phyloP scores from a whole-genome alignment of 768 basidiomycete genomes.

The Boletus fagicola region DNA sequence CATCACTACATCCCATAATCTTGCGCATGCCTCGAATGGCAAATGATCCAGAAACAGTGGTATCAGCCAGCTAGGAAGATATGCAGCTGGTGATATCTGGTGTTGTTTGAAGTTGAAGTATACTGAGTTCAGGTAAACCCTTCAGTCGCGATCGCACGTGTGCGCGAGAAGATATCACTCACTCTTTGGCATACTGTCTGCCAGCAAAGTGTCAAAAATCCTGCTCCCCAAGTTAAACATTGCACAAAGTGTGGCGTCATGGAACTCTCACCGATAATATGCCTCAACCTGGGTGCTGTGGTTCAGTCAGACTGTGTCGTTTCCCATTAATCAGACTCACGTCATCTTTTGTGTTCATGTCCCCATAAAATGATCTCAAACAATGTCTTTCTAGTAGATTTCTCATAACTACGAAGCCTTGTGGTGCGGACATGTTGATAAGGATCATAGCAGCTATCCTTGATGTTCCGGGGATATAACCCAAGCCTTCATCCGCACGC shows the following conservation, averaged over 20 bases:
- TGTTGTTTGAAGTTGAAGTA: slow-evolving; percentile 96
- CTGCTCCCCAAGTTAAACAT: slow-evolving; percentile 38
- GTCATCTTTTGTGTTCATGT: slow-evolving; percentile 66
- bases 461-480: slow-evolving; percentile 66
- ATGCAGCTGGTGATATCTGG: slow-evolving; percentile 82
- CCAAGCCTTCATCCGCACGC: slow-evolving; percentile 77
- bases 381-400: slow-evolving; percentile 86
- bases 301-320: slow-evolving; percentile 30
- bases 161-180: slow-evolving; percentile 22
- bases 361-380: slow-evolving; percentile 81
- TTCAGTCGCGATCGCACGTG: not conserved
- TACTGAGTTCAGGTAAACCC: slow-evolving; percentile 43
- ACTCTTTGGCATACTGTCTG: slow-evolving; percentile 95
- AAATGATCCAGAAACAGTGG: slow-evolving; percentile 82
- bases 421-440: slow-evolving; percentile 72
- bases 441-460: slow-evolving; percentile 85
- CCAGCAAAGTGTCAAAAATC: slow-evolving; percentile 89
- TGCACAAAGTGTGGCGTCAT: not conserved
- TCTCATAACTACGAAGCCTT: slow-evolving; percentile 79
- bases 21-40: slow-evolving; percentile 88
- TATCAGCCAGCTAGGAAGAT: slow-evolving; percentile 78
- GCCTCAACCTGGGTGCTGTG: slow-evolving; percentile 67
- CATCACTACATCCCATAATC: slow-evolving; percentile 84
- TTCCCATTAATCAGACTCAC: slow-evolving; percentile 46
- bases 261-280: slow-evolving; percentile 68